These are phyloP conservation scores for Ophiorrhiza pumila DNA, from an alignment of 257 asterid genomes.

Conservation along the genomic window DNA sequence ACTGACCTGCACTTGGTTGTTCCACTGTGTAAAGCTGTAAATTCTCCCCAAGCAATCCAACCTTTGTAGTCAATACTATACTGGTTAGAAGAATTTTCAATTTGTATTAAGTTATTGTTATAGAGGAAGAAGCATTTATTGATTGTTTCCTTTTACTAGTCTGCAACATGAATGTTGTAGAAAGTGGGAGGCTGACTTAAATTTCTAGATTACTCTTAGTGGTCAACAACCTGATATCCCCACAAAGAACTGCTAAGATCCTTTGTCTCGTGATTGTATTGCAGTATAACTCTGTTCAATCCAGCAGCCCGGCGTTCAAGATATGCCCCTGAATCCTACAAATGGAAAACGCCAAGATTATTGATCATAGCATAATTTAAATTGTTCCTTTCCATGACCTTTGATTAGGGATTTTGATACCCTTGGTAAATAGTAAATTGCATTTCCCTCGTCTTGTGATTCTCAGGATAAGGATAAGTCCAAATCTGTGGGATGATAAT, in stretches of 20 bases:
- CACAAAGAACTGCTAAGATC: constrained; percentile 43
- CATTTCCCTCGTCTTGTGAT: neutral
- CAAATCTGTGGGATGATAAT: neutral
- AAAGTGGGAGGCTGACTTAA: neutral
- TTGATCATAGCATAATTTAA: neutral
- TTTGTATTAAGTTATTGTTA: neutral
- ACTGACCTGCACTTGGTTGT: constrained; percentile 38
- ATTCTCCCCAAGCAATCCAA: constrained; percentile 78
- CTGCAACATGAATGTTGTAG: no score
- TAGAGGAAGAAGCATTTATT: neutral
- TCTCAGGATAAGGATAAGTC: neutral
- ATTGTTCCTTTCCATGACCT: neutral
- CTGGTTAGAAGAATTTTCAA: neutral
- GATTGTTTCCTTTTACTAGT: neutral
- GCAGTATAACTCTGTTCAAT: constrained; percentile 37
- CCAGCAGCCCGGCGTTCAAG: constrained; percentile 67
- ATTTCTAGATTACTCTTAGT: neutral
- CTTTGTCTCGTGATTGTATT: constrained; percentile 21
- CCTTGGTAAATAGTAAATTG: neutral
- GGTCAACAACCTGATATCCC: constrained; percentile 67
- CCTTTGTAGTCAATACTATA: constrained; percentile 30
- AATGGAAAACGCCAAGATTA: neutral
- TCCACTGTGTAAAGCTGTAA: constrained; percentile 43
- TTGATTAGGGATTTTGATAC: neutral
- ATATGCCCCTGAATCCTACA: constrained; percentile 77